Conservation (phyloP, 768 basidiomycete species). For the Hysterangium stoloniferum region DNA sequence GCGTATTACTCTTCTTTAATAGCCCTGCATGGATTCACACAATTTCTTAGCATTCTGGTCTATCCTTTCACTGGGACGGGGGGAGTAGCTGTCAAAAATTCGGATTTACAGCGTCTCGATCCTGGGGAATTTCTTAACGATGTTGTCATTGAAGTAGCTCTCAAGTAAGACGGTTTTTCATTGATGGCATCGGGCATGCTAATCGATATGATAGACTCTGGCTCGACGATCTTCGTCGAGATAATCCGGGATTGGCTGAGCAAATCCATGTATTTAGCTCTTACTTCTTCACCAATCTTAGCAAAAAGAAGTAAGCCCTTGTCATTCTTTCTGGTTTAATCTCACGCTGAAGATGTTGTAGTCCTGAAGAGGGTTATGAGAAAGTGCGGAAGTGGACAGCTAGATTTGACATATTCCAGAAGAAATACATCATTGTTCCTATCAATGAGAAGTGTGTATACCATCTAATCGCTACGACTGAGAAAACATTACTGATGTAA, state of each 20-base stretch:
- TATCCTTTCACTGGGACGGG: slow-evolving; percentile 67
- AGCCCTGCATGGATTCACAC: neutral
- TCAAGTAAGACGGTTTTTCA: slow-evolving; percentile 55
- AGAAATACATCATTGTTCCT: slow-evolving; percentile 90
- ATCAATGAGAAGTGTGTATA: slow-evolving; percentile 89
- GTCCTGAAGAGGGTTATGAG: slow-evolving; percentile 60
- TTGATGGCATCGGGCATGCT: neutral
- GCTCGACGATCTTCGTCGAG: slow-evolving; percentile 48
- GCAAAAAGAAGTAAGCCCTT: slow-evolving; percentile 48
- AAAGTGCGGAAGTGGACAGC: slow-evolving; percentile 93
- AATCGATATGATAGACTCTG: slow-evolving; percentile 45
- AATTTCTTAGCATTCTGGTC: slow-evolving; percentile 52
- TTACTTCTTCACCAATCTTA: slow-evolving; percentile 96
- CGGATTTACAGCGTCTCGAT: slow-evolving; percentile 65
- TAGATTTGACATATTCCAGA: slow-evolving; percentile 79
- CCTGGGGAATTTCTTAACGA: slow-evolving; percentile 91
- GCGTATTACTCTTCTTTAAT: neutral
- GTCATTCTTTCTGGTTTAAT: neutral
- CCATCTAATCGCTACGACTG: neutral
- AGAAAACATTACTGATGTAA: neutral
- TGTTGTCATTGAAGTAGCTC: slow-evolving; percentile 90
- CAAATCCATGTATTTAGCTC: slow-evolving; percentile 91
- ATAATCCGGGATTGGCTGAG: slow-evolving; percentile 53
- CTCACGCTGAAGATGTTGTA: slow-evolving; percentile 22
- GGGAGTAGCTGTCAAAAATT: slow-evolving; percentile 73